A percentile compares a stretch with the other conserved stretches of the same genome.
Conservation (phyloP, 2,329 filamentous ascomycete genomes). For the Claviceps lovelessii region DNA sequence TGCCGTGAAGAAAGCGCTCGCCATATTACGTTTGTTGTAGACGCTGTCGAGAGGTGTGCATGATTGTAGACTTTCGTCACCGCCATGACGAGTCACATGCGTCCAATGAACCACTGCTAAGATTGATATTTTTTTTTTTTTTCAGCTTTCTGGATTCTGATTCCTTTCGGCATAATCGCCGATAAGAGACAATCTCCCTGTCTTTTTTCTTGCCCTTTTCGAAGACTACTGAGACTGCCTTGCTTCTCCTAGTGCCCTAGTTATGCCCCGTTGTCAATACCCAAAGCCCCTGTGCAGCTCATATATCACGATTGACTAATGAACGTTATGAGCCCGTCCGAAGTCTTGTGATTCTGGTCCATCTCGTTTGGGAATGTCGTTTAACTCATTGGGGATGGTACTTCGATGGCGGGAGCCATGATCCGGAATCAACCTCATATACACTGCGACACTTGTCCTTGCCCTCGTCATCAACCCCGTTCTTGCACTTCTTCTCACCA, state of each 20-base stretch:
- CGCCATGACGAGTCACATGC: background rate
- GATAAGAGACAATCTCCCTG: slow-evolving; percentile 22
- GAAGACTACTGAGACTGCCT: slow-evolving; percentile 8
- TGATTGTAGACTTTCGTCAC: slow-evolving; percentile 12
- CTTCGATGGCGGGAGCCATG: slow-evolving; percentile 26
- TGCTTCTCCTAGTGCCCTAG: slow-evolving; percentile 19
- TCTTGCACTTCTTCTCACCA: slow-evolving; percentile 24
- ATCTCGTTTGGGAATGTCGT: slow-evolving; percentile 21
- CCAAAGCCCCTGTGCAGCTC: background rate
- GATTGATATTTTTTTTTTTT: background rate
- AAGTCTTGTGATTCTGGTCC: slow-evolving; percentile 22
- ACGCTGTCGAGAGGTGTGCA: slow-evolving; percentile 16
- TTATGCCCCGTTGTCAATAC: background rate
- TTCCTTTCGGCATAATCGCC: slow-evolving; percentile 32
- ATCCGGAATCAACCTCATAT: slow-evolving; percentile 29
- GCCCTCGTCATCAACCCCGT: slow-evolving; percentile 26
- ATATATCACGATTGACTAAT: background rate
- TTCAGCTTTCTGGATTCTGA: slow-evolving; percentile 26
- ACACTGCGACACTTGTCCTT: slow-evolving; percentile 23
- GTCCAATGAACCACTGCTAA: background rate
- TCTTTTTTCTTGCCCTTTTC: too few species aligned
- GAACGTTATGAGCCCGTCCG: background rate
- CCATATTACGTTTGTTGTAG: slow-evolving; percentile 17
- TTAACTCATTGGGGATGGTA: slow-evolving; percentile 28
- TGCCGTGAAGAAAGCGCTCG: slow-evolving; percentile 35